Conservation (phyloP, 768 basidiomycete species). For the Rhizopogon vulgaris region DNA sequence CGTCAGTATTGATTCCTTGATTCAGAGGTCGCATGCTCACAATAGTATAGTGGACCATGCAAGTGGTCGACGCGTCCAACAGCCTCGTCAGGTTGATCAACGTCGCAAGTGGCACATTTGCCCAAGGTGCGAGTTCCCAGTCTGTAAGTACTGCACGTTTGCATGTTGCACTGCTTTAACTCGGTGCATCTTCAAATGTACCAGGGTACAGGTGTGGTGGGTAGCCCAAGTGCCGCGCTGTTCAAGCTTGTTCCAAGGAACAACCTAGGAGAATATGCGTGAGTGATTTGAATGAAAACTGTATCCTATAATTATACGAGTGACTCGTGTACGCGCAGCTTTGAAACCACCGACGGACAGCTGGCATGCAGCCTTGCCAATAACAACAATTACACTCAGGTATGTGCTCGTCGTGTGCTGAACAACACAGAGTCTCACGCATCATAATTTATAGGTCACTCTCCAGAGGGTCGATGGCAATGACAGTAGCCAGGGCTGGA, state of each 20-base stretch:
- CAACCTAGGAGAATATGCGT: too few species aligned
- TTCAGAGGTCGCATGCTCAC: background rate
- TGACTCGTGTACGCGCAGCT: background rate
- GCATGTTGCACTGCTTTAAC: background rate
- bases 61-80: background rate
- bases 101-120: background rate
- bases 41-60: background rate
- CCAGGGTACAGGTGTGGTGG: background rate
- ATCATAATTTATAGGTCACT: background rate
- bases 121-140: background rate
- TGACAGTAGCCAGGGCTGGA: background rate
- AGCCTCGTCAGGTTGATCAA: background rate
- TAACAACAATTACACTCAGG: background rate
- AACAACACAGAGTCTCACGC: background rate
- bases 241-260: too few species aligned
- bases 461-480: background rate
- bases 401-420: background rate
- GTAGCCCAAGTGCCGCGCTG: background rate
- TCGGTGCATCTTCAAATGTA: background rate
- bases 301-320: background rate
- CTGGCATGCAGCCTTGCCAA: background rate
- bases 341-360: background rate
- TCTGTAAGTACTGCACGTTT: background rate
- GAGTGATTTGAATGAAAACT: too few species aligned
- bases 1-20: background rate